Evolutionary conservation across 2,329 filamentous ascomycete species (phyloP).

Genomic region (Stenocarpella maydis): DNA sequence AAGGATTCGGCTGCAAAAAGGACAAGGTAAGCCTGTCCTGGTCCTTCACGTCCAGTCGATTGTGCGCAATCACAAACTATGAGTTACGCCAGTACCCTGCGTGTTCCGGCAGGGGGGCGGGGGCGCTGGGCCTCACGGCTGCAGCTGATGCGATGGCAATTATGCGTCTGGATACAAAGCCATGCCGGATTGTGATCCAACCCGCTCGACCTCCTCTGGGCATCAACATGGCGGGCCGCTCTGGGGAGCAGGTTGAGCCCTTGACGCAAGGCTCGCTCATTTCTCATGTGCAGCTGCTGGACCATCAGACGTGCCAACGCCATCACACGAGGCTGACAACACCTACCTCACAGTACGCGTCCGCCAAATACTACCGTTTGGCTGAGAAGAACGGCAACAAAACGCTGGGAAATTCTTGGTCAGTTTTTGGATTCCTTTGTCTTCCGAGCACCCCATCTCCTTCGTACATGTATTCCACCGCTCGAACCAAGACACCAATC

Average conservation of each 20-base stretch:
- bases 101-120: too few relatives aligned
- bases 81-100: not conserved
- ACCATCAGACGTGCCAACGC: constrained; percentile 34
- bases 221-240: constrained; percentile 48
- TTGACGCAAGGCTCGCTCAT: constrained; percentile 16
- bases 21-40: constrained; percentile 80
- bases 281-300: constrained; percentile 3
- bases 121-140: constrained; percentile 26
- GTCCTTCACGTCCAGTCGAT: not conserved
- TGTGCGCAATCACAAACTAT: not conserved
- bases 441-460: constrained; percentile 28
- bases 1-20: constrained; percentile 97
- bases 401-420: constrained; percentile 94
- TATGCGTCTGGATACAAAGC: not conserved
- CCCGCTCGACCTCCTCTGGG: constrained; percentile 45
- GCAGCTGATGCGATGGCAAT: constrained; percentile 5
- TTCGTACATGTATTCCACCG: not conserved
- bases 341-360: constrained; percentile 65
- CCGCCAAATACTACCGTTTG: constrained; percentile 90
- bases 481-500: not conserved
- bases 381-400: constrained; percentile 91
- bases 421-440: constrained; percentile 53
- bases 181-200: not conserved
- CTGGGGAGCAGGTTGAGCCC: not conserved
- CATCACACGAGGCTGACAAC: constrained; percentile 62